Percentiles rank a stretch among this genome's conserved stretches.
phyloP scores from a whole-genome alignment of 2,329 filamentous ascomycete genomes.

The Fonsecaea erecta region DNA sequence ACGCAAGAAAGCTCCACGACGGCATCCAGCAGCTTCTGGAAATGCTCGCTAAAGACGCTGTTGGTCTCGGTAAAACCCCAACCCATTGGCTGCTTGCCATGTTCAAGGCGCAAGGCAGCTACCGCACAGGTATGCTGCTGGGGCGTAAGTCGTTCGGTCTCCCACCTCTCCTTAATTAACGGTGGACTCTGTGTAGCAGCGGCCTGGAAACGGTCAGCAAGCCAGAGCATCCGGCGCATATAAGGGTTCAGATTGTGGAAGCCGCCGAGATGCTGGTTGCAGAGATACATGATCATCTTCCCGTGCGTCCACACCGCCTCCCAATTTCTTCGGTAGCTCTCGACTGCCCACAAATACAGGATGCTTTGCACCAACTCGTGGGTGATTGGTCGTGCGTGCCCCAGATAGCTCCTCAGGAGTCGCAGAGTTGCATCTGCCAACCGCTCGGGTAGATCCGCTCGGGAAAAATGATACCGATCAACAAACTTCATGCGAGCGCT shows the following conservation, averaged over 20 bases:
- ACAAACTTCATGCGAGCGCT: slow-evolving; percentile 29
- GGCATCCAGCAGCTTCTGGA: slow-evolving; percentile 7
- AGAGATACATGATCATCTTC: slow-evolving; percentile 25
- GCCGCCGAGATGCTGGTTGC: slow-evolving; percentile 22
- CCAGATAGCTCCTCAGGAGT: slow-evolving; percentile 22
- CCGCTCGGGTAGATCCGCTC: slow-evolving; percentile 22
- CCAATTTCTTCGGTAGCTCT: slow-evolving; percentile 31
- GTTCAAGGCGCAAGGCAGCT: slow-evolving; percentile 11
- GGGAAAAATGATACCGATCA: slow-evolving; percentile 21
- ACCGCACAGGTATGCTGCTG: slow-evolving; percentile 15
- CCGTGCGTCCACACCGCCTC: slow-evolving; percentile 21
- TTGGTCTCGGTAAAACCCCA: slow-evolving; percentile 11
- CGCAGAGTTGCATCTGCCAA: slow-evolving; percentile 21
- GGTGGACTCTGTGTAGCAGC: slow-evolving; percentile 23
- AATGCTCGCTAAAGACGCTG: slow-evolving; percentile 18
- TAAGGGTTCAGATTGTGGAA: slow-evolving; percentile 26
- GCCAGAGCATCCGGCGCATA: slow-evolving; percentile 27
- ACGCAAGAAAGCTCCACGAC: slow-evolving; percentile 23
- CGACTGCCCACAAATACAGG: slow-evolving; percentile 25
- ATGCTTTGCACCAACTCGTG: slow-evolving; percentile 28
- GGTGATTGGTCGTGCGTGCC: slow-evolving; percentile 16
- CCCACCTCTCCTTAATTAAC: slow-evolving; percentile 24
- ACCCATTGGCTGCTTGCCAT: slow-evolving; percentile 17
- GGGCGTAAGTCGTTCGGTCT: slow-evolving; percentile 17
- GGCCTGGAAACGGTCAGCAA: slow-evolving; percentile 28